These are phyloP conservation scores for Paecilomyces sp. DNA, from an alignment of 2,329 filamentous ascomycete species.

Conservation along the genomic window DNA sequence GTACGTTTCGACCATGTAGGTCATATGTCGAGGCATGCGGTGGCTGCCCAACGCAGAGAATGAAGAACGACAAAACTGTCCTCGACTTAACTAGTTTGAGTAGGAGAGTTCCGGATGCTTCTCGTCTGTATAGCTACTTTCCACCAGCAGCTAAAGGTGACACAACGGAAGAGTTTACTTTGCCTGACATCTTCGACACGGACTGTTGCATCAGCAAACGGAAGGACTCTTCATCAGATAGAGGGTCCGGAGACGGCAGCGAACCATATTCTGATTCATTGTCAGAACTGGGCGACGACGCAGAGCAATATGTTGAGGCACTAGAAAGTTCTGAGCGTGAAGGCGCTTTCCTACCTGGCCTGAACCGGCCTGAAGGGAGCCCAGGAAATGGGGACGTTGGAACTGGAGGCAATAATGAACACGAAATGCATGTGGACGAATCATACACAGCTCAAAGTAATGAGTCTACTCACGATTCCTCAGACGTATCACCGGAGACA, in stretches of 20 bases:
- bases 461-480: background rate
- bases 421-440: background rate
- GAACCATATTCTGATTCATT: constrained; percentile 2
- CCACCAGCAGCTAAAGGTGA: constrained; percentile 11
- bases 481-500: background rate
- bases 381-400: background rate
- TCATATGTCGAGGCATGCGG: constrained; percentile 35
- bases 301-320: constrained; percentile 4
- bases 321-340: background rate
- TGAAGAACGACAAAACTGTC: constrained; percentile 13
- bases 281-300: constrained; percentile 8
- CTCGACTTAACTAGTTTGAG: constrained; percentile 24
- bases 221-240: background rate
- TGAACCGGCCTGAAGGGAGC: background rate
- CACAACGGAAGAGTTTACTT: constrained; percentile 12
- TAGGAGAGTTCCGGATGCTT: constrained; percentile 18
- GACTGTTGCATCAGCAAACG: constrained; percentile 13
- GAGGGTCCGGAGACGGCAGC: background rate
- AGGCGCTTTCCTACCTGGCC: background rate
- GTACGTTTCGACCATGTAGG: constrained; percentile 28
- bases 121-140: constrained; percentile 20
- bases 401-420: background rate
- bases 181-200: constrained; percentile 22
- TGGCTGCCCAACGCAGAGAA: constrained; percentile 16
- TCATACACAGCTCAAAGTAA: background rate